Percentiles rank a stretch among this genome's conserved stretches.
These are phyloP conservation scores for Vigna reflexopilosa DNA, from an alignment of 306 rosid genomes.

Conservation along the genomic window DNA sequence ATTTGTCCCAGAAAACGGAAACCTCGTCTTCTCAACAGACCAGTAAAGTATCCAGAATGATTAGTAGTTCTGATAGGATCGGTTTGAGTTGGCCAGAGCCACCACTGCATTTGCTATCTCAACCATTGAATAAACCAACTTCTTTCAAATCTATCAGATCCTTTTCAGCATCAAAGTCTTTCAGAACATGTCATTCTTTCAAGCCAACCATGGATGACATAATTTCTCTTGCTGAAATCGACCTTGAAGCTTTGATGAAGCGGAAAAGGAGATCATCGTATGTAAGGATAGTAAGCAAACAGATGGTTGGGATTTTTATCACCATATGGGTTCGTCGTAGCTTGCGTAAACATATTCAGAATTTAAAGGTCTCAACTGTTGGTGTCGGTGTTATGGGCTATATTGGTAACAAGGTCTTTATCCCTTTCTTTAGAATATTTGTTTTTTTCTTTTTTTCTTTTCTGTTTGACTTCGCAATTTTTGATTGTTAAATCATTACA, in stretches of 20 bases:
- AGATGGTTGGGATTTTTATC: slow-evolving; percentile 94
- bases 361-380: slow-evolving; percentile 84
- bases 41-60: slow-evolving; percentile 63
- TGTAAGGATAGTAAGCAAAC: slow-evolving; percentile 91
- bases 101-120: slow-evolving; percentile 69
- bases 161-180: slow-evolving; percentile 67
- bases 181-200: slow-evolving; percentile 58
- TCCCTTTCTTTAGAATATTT: slow-evolving; percentile 28
- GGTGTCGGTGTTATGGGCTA: slow-evolving; percentile 99
- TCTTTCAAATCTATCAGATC: slow-evolving; percentile 62
- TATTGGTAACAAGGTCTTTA: slow-evolving; percentile 91
- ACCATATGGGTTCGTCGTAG: slow-evolving; percentile 89
- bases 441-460: neutral
- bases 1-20: slow-evolving; percentile 41
- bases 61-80: slow-evolving; percentile 81
- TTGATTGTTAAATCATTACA: neutral
- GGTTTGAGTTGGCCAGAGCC: slow-evolving; percentile 96
- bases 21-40: slow-evolving; percentile 48
- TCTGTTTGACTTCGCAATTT: neutral
- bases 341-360: slow-evolving; percentile 89
- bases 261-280: slow-evolving; percentile 73
- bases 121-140: slow-evolving; percentile 60
- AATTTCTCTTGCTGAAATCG: slow-evolving; percentile 71
- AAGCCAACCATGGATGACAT: slow-evolving; percentile 60
- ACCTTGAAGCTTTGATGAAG: slow-evolving; percentile 82